phyloP scores from a whole-genome alignment of 1,284 basidiomycete species.

The Meira nashicola region DNA sequence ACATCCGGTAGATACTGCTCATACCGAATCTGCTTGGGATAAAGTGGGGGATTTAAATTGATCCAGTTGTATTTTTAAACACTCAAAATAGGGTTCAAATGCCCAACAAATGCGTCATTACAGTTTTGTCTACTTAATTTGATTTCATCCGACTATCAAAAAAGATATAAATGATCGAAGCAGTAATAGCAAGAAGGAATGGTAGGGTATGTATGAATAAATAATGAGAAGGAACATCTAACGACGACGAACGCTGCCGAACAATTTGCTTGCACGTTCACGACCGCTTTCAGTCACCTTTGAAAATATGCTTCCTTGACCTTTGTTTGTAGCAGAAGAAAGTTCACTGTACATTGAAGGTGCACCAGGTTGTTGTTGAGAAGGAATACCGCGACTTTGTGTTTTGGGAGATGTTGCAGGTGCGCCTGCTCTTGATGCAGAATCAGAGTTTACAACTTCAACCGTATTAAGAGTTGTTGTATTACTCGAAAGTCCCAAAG shows the following conservation, averaged over 20 bases:
- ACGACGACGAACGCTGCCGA: background rate
- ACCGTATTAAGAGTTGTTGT: background rate
- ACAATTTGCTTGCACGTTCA: background rate
- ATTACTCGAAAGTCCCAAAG: background rate
- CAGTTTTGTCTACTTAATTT: background rate
- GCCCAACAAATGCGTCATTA: too few species aligned
- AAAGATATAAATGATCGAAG: background rate
- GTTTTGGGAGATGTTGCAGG: background rate
- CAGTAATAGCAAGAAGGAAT: background rate
- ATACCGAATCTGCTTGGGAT: conserved; percentile 67
- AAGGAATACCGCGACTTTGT: background rate
- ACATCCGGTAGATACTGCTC: conserved; percentile 91
- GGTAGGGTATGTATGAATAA: background rate
- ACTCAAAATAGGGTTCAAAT: too few species aligned
- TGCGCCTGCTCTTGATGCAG: background rate
- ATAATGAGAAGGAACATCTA: background rate
- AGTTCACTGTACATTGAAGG: background rate
- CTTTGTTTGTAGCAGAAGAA: background rate
- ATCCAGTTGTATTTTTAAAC: background rate
- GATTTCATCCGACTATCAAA: background rate
- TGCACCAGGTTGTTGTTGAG: background rate
- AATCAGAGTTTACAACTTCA: background rate
- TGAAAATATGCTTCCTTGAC: conserved; percentile 3
- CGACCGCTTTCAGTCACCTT: conserved; percentile 1
- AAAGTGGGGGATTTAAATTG: conserved; percentile 15